Percentiles rank a stretch among this genome's conserved stretches.
phyloP scores from a whole-genome alignment of 2,329 filamentous ascomycete species.

The Cordyceps sp. region DNA sequence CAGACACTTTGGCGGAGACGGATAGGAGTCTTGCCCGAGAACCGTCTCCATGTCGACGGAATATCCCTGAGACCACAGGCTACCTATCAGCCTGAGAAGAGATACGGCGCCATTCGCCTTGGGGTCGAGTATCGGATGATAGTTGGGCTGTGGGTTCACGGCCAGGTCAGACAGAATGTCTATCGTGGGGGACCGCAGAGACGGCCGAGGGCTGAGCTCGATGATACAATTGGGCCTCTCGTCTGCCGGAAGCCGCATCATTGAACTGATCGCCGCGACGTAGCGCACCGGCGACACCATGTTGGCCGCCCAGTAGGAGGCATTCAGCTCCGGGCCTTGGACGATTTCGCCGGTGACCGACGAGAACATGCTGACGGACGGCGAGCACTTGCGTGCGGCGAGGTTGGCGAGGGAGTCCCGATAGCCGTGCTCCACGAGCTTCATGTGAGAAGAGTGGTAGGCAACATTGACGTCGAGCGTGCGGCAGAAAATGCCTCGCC shows the following conservation, averaged over 20 bases:
- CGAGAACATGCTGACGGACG: conserved; percentile 20
- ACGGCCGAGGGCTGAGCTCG: conserved; percentile 22
- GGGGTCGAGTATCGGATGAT: conserved; percentile 13
- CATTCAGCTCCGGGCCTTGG: conserved; percentile 10
- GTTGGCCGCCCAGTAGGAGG: conserved; percentile 29
- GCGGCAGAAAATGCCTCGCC: conserved; percentile 15
- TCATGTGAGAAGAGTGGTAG: conserved; percentile 30
- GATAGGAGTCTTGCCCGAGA: conserved; percentile 6
- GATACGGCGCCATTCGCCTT: conserved; percentile 7
- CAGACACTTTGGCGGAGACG: conserved; percentile 16
- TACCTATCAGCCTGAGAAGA: conserved; percentile 15
- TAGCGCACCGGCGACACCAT: conserved; percentile 28
- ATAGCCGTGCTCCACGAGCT: conserved; percentile 19
- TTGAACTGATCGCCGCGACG: conserved; percentile 17
- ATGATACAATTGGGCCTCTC: conserved; percentile 18
- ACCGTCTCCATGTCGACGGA: conserved; percentile 14
- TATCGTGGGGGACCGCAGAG: conserved; percentile 18
- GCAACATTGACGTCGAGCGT: conserved; percentile 20
- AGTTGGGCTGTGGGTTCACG: conserved; percentile 4
- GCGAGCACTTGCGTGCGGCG: conserved; percentile 3
- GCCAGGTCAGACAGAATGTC: conserved; percentile 14
- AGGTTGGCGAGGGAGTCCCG: conserved; percentile 10
- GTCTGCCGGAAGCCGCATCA: conserved; percentile 13
- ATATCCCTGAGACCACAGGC: conserved; percentile 20
- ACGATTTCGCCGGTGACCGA: conserved; percentile 17